phyloP scores from a whole-genome alignment of 169 alveolate species.

The Cryptosporidium ubiquitum region DNA sequence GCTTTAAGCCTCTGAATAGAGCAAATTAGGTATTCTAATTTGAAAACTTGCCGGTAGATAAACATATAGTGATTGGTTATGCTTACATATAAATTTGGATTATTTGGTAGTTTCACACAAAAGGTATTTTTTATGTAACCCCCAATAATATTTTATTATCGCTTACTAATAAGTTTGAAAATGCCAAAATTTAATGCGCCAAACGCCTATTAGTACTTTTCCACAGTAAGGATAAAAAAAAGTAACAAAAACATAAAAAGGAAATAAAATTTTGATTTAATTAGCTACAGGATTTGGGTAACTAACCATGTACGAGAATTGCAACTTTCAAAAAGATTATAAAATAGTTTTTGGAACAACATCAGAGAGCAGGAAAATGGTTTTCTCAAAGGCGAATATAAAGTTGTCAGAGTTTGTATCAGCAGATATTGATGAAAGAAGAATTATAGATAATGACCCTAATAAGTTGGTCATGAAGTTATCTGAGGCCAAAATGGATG shows the following conservation, averaged over 20 bases:
- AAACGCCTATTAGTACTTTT: too few species aligned
- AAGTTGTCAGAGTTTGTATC: constrained; percentile 32
- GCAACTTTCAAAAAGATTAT: constrained; percentile 3
- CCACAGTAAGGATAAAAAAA: background rate
- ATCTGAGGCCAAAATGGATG: constrained; percentile 35
- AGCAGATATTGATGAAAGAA: constrained; percentile 71
- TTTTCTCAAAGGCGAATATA: constrained; percentile 13
- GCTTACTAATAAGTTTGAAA: background rate
- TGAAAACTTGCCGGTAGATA: too few species aligned
- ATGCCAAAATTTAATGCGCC: background rate
- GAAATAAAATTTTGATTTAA: background rate
- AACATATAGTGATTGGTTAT: too few species aligned
- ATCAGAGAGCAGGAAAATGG: constrained; percentile 44
- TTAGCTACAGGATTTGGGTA: background rate
- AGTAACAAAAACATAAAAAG: background rate
- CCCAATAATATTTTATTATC: too few species aligned
- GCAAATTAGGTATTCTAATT: too few species aligned
- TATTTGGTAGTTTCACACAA: too few species aligned
- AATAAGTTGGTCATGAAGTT: constrained; percentile 7
- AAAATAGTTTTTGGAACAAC: constrained; percentile 49
- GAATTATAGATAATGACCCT: constrained; percentile 31
- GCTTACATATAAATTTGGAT: too few species aligned
- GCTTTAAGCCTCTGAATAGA: too few species aligned
- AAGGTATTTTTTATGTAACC: background rate
- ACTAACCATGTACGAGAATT: background rate